Conservation (phyloP, 2,329 filamentous ascomycete species). For the Hirsutella rhossiliensis region DNA sequence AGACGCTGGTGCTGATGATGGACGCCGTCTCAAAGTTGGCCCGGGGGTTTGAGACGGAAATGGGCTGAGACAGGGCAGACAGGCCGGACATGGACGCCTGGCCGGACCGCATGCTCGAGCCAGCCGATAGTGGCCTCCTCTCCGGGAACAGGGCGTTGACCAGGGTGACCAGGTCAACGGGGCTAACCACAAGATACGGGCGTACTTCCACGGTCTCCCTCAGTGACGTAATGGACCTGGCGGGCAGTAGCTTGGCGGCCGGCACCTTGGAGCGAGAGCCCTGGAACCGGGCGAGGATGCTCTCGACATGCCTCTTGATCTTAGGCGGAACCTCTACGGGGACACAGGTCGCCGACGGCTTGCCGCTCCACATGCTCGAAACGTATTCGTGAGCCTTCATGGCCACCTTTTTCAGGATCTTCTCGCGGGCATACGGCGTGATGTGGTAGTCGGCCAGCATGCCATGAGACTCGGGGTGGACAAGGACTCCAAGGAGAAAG, state of each 20-base stretch:
- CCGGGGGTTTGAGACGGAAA: slow-evolving; percentile 41
- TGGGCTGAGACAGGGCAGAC: slow-evolving; percentile 55
- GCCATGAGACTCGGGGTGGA: slow-evolving; percentile 72
- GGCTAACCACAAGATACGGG: slow-evolving; percentile 68
- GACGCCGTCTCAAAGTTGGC: slow-evolving; percentile 52
- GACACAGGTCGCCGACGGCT: slow-evolving; percentile 41
- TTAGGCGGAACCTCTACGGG: slow-evolving; percentile 40
- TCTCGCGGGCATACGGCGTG: slow-evolving; percentile 79
- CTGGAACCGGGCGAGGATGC: slow-evolving; percentile 54
- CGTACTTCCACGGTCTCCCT: slow-evolving; percentile 69
- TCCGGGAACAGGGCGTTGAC: slow-evolving; percentile 78
- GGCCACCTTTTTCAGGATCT: slow-evolving; percentile 67
- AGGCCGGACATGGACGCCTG: slow-evolving; percentile 57
- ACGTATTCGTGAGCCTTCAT: slow-evolving; percentile 70
- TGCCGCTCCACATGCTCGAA: slow-evolving; percentile 62
- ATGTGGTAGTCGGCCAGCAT: slow-evolving; percentile 86
- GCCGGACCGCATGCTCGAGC: slow-evolving; percentile 52
- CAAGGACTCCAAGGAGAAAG: slow-evolving; percentile 72
- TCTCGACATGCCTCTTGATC: slow-evolving; percentile 59
- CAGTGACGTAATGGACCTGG: slow-evolving; percentile 59
- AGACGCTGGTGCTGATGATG: slow-evolving; percentile 59
- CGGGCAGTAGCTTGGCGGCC: slow-evolving; percentile 51
- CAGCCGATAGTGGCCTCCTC: slow-evolving; percentile 49
- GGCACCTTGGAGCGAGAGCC: slow-evolving; percentile 35
- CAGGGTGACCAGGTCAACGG: slow-evolving; percentile 67